phyloP scores from a whole-genome alignment of 2,329 filamentous ascomycete species.

The Epichloe typhina region DNA sequence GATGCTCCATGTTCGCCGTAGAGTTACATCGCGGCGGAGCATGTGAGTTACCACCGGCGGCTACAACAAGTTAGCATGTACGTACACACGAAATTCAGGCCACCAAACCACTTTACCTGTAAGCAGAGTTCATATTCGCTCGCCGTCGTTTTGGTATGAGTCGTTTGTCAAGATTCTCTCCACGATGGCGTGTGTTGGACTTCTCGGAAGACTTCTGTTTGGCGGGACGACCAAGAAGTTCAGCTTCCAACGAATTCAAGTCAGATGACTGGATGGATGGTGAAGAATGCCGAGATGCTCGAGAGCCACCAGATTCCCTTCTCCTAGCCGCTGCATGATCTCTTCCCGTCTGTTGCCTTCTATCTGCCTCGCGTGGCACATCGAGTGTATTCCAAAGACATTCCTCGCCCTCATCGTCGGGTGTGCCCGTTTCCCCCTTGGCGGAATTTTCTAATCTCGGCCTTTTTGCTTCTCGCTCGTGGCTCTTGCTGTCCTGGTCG shows the following conservation, averaged over 20 bases:
- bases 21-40: neutral
- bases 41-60: conserved; percentile 20
- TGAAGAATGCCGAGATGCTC: conserved; percentile 17
- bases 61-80: conserved; percentile 11
- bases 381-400: conserved; percentile 7
- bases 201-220: conserved; percentile 19
- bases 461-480: neutral
- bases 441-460: neutral
- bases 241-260: conserved; percentile 25
- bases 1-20: neutral
- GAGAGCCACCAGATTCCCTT: conserved; percentile 12
- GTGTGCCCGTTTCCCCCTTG: conserved; percentile 14
- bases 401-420: conserved; percentile 14
- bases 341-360: conserved; percentile 1
- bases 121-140: conserved; percentile 24
- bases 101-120: conserved; percentile 17
- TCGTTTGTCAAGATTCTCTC: conserved; percentile 7
- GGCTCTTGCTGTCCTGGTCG: neutral
- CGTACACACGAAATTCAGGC: neutral
- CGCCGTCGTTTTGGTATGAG: conserved; percentile 19
- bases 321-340: neutral
- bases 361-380: conserved; percentile 6
- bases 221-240: conserved; percentile 21
- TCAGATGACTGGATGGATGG: conserved; percentile 22
- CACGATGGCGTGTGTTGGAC: conserved; percentile 10